Evolutionary conservation across 257 asterid species (phyloP).

Genomic region (Scutellaria barbata): DNA sequence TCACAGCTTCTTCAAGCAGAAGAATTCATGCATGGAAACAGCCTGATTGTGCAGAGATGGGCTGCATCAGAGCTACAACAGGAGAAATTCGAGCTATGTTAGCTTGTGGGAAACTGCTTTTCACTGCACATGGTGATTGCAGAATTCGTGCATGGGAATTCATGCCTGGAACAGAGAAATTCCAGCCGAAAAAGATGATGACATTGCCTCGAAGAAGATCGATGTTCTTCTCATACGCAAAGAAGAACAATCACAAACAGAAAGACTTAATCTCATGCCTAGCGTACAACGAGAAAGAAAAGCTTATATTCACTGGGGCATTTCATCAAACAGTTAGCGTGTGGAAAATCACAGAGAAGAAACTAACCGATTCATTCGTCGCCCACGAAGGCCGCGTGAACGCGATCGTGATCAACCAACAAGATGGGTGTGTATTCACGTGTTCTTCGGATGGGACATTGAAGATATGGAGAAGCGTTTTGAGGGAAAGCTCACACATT

Average conservation of each 20-base stretch:
- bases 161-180: constrained; percentile 45
- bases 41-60: constrained; percentile 62
- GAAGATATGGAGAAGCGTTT: constrained; percentile 64
- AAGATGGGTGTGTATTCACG: constrained; percentile 61
- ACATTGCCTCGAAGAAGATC: constrained; percentile 56
- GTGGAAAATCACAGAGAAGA: constrained; percentile 55
- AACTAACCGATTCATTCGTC: constrained; percentile 51
- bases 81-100: constrained; percentile 56
- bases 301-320: constrained; percentile 61
- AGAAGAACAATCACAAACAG: constrained; percentile 39
- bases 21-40: constrained; percentile 65
- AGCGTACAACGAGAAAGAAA: constrained; percentile 53
- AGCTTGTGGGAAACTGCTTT: constrained; percentile 47
- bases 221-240: constrained; percentile 36
- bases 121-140: constrained; percentile 59
- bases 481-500: constrained; percentile 51
- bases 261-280: constrained; percentile 51
- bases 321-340: constrained; percentile 59
- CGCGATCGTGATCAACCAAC: constrained; percentile 55
- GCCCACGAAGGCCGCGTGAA: constrained; percentile 59
- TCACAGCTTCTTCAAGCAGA: constrained; percentile 57
- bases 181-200: constrained; percentile 45
- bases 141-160: constrained; percentile 60
- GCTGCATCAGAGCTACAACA: constrained; percentile 45
- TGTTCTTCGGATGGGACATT: constrained; percentile 63